Base-by-base conservation (phyloP, 345 rosid species). In the Gossypium ekmanianum region DNA sequence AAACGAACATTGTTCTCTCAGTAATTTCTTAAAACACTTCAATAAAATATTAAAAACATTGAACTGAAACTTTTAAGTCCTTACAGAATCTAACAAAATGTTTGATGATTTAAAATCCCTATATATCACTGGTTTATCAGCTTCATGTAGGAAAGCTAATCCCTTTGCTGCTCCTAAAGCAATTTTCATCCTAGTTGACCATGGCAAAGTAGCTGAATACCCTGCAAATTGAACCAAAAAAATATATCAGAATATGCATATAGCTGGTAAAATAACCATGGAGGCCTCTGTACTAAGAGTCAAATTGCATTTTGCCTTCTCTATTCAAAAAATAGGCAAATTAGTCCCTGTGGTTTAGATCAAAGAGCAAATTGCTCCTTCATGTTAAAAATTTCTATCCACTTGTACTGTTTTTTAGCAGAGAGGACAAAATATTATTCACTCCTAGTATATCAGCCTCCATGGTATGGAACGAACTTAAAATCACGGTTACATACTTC, bases 81-180 rank as follows among this genome's bases (percentile, higher is more conserved):
- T 83, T 78, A 93, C 97, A 4, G 89, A 76, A 78, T 93, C 94
- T 57, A 93, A 27, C 58, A 91, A 73, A 66, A 93, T 84, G 72
- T 93, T 91, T 6, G 97, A 91, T 72, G 98, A 74, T 74, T 93
- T 93, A 26, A 93, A 91, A 78, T 93, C 97, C 18, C 97, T 64
- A 76, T 80, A 91, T 62, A 91, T 93, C 43, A 93, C 92, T 1
- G 94, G 97, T 73, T 84, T 88, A 45, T 91, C 90, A 17, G 79
- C 82, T 76, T 83, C 91, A 70, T 93, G 98, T 11, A 93, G 92
- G 76, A 93, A 91, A 56, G 87, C 97, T 16, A 93, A 76, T 41
- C 98, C 97, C 76, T 86, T 88, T 3, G 97, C 98, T 2, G 98
- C 97, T 76, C 89, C 94, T 27, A 89, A 55, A 1, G 90, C 97